Percentiles rank a stretch among this genome's conserved stretches.
These are phyloP conservation scores for Centrapalus pauciflorus DNA, from an alignment of 129 eudicot genomes.

Conservation along the genomic window DNA sequence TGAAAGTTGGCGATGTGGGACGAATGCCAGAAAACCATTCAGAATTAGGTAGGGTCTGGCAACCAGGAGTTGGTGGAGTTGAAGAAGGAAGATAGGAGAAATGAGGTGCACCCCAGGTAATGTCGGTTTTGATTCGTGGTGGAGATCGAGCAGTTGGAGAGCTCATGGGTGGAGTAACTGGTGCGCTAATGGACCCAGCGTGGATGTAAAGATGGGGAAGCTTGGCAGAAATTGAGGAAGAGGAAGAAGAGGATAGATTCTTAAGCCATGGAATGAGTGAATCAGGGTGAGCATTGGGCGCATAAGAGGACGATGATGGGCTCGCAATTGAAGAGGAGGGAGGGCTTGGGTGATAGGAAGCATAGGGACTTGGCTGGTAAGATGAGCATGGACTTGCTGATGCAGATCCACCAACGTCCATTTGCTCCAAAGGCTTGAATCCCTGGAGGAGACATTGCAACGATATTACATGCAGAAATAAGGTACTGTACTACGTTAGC, in stretches of 20 bases:
- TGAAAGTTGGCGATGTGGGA: slow-evolving; percentile 86
- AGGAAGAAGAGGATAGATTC: slow-evolving; percentile 57
- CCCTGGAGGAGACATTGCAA: slow-evolving; percentile 43
- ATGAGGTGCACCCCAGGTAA: slow-evolving; percentile 42
- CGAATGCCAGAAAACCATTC: slow-evolving; percentile 48
- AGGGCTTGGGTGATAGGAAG: slow-evolving; percentile 67
- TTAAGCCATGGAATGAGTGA: slow-evolving; percentile 81
- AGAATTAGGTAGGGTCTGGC: slow-evolving; percentile 29
- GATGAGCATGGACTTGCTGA: slow-evolving; percentile 71
- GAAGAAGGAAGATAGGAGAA: slow-evolving; percentile 39
- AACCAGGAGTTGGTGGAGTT: slow-evolving; percentile 57
- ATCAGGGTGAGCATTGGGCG: slow-evolving; percentile 40
- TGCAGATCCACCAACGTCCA: slow-evolving; percentile 63
- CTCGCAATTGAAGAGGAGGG: slow-evolving; percentile 66
- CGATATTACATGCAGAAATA: neutral
- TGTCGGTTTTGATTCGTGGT: slow-evolving; percentile 34
- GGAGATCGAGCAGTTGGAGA: slow-evolving; percentile 70
- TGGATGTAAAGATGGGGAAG: slow-evolving; percentile 43
- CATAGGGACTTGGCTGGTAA: slow-evolving; percentile 57
- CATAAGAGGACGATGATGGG: slow-evolving; percentile 57
- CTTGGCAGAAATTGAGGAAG: slow-evolving; percentile 50
- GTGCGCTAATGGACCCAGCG: slow-evolving; percentile 83
- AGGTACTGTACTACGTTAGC: too few species aligned
- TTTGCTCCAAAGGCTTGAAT: slow-evolving; percentile 56
- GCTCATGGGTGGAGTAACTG: slow-evolving; percentile 80